Conservation (phyloP, 225 moss, liverwort and hornwort genomes). For the Physcomitrellopsis africana region DNA sequence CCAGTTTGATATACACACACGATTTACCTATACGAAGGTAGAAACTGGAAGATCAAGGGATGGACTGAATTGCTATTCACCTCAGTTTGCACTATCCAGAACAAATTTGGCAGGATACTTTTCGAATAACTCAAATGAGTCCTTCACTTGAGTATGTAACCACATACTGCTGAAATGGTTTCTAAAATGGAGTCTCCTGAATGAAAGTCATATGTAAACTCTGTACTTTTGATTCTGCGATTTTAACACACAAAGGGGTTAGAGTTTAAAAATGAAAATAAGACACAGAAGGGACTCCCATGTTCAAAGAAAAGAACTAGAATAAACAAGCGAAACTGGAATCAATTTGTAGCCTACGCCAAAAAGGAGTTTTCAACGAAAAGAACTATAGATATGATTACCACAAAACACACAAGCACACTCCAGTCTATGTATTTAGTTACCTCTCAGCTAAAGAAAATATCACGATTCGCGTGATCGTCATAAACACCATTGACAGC, state of each 20-base stretch:
- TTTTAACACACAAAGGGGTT: constrained; percentile 26
- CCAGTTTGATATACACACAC: constrained; percentile 29
- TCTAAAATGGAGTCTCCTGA: constrained; percentile 19
- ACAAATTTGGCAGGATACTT: constrained; percentile 26
- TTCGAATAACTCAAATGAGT: constrained; percentile 22
- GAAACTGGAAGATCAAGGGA: constrained; percentile 30
- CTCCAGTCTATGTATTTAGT: neutral
- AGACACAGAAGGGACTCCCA: neutral
- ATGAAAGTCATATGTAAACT: constrained; percentile 11
- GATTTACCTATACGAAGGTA: constrained; percentile 31
- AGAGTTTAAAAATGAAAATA: constrained; percentile 4
- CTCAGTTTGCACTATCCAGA: constrained; percentile 24
- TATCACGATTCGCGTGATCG: neutral
- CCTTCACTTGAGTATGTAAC: constrained; percentile 16
- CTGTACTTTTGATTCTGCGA: constrained; percentile 33
- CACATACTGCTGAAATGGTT: constrained; percentile 6
- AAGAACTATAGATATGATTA: neutral
- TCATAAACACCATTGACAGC: constrained; percentile 22
- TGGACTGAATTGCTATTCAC: constrained; percentile 21
- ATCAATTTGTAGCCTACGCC: neutral
- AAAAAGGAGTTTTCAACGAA: neutral
- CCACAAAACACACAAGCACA: no score
- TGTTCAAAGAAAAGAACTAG: neutral
- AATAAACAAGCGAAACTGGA: neutral
- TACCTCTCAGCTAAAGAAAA: neutral